A percentile compares a stretch with the other conserved stretches of the same genome.
Evolutionary conservation across 163 green algal species (phyloP).

Genomic region (Volvox carteri): DNA sequence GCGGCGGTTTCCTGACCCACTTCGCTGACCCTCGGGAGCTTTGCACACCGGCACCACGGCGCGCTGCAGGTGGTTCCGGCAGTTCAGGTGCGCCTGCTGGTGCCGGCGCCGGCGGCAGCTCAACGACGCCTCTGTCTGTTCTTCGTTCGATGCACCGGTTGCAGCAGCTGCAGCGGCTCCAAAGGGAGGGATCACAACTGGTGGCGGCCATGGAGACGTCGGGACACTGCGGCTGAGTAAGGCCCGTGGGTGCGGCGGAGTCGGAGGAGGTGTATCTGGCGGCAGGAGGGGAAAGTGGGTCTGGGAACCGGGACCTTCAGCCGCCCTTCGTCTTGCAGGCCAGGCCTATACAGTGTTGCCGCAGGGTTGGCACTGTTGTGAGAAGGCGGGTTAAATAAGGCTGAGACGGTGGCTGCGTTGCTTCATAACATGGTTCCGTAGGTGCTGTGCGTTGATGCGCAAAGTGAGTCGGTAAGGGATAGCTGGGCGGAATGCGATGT

Average conservation of each 20-base stretch:
- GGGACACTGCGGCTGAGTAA: background rate
- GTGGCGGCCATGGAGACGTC: background rate
- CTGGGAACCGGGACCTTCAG: too few species aligned
- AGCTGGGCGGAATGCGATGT: too few species aligned
- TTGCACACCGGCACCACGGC: background rate
- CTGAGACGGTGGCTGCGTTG: too few species aligned
- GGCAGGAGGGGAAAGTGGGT: too few species aligned
- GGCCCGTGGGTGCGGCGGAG: background rate
- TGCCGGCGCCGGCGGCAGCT: background rate
- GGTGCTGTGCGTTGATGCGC: too few species aligned
- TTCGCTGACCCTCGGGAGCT: conserved; percentile 23
- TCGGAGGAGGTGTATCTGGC: background rate
- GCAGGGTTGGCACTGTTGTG: too few species aligned
- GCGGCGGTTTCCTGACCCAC: conserved; percentile 47
- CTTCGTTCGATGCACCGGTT: conserved; percentile 31
- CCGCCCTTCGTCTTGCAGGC: too few species aligned
- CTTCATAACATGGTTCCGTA: too few species aligned
- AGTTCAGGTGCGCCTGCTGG: background rate
- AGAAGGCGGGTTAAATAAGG: too few species aligned
- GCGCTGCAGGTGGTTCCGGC: background rate
- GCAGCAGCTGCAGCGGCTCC: conserved; percentile 39
- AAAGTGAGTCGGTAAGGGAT: too few species aligned
- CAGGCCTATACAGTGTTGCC: too few species aligned
- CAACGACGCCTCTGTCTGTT: conserved; percentile 29
- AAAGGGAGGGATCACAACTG: conserved; percentile 33